These are phyloP conservation scores for Paramecium primaurelia DNA, from an alignment of 73 alveolate genomes.

Conservation along the genomic window DNA sequence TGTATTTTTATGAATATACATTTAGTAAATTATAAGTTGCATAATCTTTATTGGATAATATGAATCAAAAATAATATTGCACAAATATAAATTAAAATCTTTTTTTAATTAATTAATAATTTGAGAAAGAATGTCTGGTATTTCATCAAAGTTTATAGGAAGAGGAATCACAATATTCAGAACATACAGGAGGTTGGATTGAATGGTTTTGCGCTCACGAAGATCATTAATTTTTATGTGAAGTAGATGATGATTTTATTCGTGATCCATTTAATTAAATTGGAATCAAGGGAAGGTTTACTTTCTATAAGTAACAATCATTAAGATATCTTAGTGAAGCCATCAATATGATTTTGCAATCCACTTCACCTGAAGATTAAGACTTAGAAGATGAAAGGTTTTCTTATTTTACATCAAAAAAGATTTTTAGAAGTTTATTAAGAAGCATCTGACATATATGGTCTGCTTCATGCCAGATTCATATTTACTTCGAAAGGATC, in stretches of 20 bases:
- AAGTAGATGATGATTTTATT: constrained; percentile 88
- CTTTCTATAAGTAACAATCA: constrained; percentile 48
- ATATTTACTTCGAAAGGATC: constrained; percentile 79
- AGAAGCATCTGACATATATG: constrained; percentile 86
- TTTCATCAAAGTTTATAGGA: neutral
- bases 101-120: neutral
- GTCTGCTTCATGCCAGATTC: constrained; percentile 85
- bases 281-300: constrained; percentile 61
- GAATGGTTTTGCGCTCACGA: constrained; percentile 91
- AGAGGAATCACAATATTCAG: constrained; percentile 46
- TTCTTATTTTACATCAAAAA: neutral
- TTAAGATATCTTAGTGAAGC: constrained; percentile 47
- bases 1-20: neutral
- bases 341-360: constrained; percentile 81
- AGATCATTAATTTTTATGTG: constrained; percentile 86
- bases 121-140: constrained; percentile 45
- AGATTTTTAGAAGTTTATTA: constrained; percentile 85
- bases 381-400: constrained; percentile 79
- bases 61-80: neutral
- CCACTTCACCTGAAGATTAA: constrained; percentile 82
- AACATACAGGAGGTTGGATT: constrained; percentile 77
- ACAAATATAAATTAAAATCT: neutral
- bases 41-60: neutral
- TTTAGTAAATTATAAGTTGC: neutral
- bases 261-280: constrained; percentile 74